Base-by-base conservation (phyloP, 1,139 yeast species). In the Debaryomyces coudertii region DNA sequence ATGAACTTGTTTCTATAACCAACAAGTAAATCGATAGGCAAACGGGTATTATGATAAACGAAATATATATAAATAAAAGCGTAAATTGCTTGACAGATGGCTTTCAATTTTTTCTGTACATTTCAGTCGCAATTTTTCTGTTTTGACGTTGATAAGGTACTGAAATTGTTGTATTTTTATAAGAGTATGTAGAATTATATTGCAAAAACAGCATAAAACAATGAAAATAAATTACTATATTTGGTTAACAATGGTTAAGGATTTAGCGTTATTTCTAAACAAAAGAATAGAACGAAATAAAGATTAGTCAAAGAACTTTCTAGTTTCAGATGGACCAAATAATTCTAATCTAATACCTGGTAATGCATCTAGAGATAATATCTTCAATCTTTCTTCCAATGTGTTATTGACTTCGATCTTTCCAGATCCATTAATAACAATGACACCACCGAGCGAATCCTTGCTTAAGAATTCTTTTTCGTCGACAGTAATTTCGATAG, bases 351-450 rank as follows among this genome's bases (percentile, higher is more conserved):
- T 85, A 56, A 95, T 85, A 46, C 92, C 95, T 43, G 99, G 99
- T 57, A 95, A 80, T 7, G 97, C 88, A 61, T 84, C 89, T 65
- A 87, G 87, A 40, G 88, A 80, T 61, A 93, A 78, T 53, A 95
- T 74, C 61, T 83, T 80, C 63, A 93, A 81, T 71, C 99, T 88
- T 75, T 92, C 97, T 61, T 90, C 97, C 62, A 95, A 80, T 34
- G 99, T 92, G 74, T 93, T 93, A 71, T 89, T 78, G 48, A 93
- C 90, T 58, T 86, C 92, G 56, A 95, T 92, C 71, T 87, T 90
- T 47, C 96, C 96, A 30, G 80, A 65, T 36, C 79, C 79, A 62
- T 87, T 88, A 49, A 79, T 66, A 43, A 90, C 78, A 45, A 90
- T 68, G 44, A 85, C 90, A 61, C 99, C 99, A 52, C 99, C 99